phyloP scores from a whole-genome alignment of 129 eudicot genomes.

The Artemisia tridentata region DNA sequence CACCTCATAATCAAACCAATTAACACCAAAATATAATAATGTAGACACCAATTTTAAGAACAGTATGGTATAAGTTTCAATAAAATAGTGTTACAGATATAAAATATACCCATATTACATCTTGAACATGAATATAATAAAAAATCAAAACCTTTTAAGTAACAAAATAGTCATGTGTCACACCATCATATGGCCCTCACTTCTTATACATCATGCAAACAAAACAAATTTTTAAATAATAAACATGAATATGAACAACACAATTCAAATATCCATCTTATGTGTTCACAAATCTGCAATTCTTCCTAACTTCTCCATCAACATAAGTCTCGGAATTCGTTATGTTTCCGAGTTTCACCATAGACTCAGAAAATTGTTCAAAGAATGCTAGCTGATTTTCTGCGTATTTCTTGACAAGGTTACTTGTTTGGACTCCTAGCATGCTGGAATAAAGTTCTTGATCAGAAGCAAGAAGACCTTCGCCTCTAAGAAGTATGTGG shows the following conservation, averaged over 20 bases:
- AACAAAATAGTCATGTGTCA: conserved; percentile 10
- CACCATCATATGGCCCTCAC: conserved; percentile 24
- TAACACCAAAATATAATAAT: background rate
- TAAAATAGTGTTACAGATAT: conserved; percentile 1
- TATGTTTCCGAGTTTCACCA: conserved; percentile 94
- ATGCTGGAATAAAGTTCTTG: conserved; percentile 84
- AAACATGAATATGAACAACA: conserved; percentile 6
- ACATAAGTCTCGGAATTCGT: conserved; percentile 67
- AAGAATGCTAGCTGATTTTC: conserved; percentile 62
- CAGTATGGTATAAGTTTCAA: background rate
- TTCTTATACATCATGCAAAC: conserved; percentile 23
- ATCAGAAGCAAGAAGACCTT: conserved; percentile 83
- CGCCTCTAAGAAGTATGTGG: conserved; percentile 71
- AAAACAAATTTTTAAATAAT: conserved; percentile 17
- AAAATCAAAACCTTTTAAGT: conserved; percentile 18
- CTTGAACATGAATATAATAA: conserved; percentile 25
- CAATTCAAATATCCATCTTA: conserved; percentile 19
- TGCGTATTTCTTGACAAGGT: conserved; percentile 67
- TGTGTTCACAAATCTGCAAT: conserved; percentile 88
- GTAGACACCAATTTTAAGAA: background rate
- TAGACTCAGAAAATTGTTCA: conserved; percentile 80
- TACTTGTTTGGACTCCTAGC: conserved; percentile 60
- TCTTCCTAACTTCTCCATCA: conserved; percentile 90
- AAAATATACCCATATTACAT: conserved; percentile 19
- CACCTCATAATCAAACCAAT: background rate